Conservation (phyloP, 192 early-diverging fungal species). For the Kappamyces sp. region DNA sequence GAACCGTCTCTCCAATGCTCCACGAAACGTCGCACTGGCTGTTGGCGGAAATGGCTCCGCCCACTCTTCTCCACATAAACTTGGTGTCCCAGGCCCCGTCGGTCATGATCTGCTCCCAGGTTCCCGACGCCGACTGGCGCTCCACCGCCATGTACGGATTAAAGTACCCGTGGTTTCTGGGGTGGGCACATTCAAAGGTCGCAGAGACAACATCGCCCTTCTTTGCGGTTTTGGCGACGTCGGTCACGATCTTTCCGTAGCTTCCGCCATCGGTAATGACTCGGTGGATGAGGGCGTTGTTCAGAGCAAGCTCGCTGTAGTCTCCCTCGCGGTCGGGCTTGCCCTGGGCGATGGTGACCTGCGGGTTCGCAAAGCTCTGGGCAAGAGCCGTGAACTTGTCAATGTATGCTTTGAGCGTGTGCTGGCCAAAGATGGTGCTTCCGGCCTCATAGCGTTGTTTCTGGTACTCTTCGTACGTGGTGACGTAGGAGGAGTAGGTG, state of each 20-base stretch:
- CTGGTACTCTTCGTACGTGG: slow-evolving; percentile 56
- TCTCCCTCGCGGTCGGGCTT: slow-evolving; percentile 17
- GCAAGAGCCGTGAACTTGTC: slow-evolving; percentile 44
- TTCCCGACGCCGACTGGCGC: slow-evolving; percentile 11
- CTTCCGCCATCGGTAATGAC: slow-evolving; percentile 33
- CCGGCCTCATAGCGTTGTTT: slow-evolving; percentile 59
- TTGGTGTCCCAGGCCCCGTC: slow-evolving; percentile 42
- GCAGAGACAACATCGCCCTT: slow-evolving; percentile 22
- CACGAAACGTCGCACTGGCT: slow-evolving; percentile 31
- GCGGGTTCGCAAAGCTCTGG: slow-evolving; percentile 24
- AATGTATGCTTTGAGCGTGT: slow-evolving; percentile 51
- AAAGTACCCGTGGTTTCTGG: slow-evolving; percentile 24
- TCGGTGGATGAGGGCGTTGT: slow-evolving; percentile 16
- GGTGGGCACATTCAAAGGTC: slow-evolving; percentile 40
- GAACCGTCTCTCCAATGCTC: slow-evolving; percentile 24
- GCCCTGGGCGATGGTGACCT: slow-evolving; percentile 6
- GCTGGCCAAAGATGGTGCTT: slow-evolving; percentile 50
- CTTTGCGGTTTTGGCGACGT: slow-evolving; percentile 9
- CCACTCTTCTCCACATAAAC: slow-evolving; percentile 31
- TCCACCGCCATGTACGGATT: slow-evolving; percentile 37
- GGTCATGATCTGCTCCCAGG: slow-evolving; percentile 31
- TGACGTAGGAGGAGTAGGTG: slow-evolving; percentile 48
- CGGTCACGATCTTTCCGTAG: slow-evolving; percentile 26
- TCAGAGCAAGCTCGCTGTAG: slow-evolving; percentile 13
- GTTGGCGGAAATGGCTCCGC: slow-evolving; percentile 21